phyloP scores from a whole-genome alignment of 2,329 filamentous ascomycete genomes.

The Fusarium ambrosium region DNA sequence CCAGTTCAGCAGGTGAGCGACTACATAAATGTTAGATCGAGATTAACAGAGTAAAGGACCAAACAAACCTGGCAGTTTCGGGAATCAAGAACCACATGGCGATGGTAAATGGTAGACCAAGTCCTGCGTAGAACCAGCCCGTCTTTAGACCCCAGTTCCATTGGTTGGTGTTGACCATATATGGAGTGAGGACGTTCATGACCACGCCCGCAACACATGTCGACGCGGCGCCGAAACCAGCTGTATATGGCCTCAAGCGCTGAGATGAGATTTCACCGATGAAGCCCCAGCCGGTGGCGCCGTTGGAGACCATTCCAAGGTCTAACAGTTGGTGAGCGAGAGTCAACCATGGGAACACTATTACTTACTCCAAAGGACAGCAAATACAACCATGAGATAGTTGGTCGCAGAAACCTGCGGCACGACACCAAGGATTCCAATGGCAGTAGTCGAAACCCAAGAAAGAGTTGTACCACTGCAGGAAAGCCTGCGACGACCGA shows the following conservation, averaged over 20 bases:
- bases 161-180: conserved; percentile 50
- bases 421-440: conserved; percentile 32
- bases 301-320: conserved; percentile 18
- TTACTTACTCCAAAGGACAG: conserved; percentile 27
- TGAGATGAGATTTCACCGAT: conserved; percentile 55
- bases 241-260: conserved; percentile 50
- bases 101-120: neutral
- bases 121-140: conserved; percentile 48
- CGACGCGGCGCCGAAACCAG: conserved; percentile 49
- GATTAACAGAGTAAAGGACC: neutral
- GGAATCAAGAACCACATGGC: conserved; percentile 1
- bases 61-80: neutral
- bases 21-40: neutral
- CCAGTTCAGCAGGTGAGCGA: conserved; percentile 49
- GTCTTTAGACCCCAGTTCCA: conserved; percentile 51
- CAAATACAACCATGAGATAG: conserved; percentile 28
- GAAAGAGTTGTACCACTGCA: conserved; percentile 27
- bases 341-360: accelerated
- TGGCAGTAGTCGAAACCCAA: conserved; percentile 11
- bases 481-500: conserved; percentile 26
- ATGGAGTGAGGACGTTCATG: conserved; percentile 46
- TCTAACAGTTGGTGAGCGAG: neutral
- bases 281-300: conserved; percentile 47
- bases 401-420: conserved; percentile 13
- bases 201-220: conserved; percentile 42